Conservation (phyloP, 2,329 filamentous ascomycete genomes). For the Pseudogymnoascus sp. region DNA sequence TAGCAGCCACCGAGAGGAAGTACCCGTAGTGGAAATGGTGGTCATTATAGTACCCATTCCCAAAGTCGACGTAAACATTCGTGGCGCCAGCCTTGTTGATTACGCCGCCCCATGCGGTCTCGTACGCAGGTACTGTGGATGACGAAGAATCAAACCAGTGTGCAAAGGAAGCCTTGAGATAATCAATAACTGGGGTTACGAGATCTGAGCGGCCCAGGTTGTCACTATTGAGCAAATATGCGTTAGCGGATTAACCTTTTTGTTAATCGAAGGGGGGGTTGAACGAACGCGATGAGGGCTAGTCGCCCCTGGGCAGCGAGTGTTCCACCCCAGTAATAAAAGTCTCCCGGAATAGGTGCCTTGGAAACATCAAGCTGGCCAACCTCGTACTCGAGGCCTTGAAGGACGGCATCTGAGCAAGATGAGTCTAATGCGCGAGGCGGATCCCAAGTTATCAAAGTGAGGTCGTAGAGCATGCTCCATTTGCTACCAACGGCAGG, state of each 20-base stretch:
- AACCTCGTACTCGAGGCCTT: conserved; percentile 22
- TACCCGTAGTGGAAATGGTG: conserved; percentile 29
- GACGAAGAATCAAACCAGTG: conserved; percentile 21
- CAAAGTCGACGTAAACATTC: conserved; percentile 22
- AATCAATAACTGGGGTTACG: conserved; percentile 16
- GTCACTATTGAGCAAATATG: conserved; percentile 13
- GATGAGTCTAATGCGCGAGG: conserved; percentile 20
- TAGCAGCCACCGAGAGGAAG: conserved; percentile 22
- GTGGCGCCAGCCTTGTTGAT: conserved; percentile 19
- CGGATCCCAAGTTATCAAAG: conserved; percentile 20
- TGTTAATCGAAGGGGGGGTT: not conserved
- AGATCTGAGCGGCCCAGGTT: conserved; percentile 19
- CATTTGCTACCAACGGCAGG: conserved; percentile 20
- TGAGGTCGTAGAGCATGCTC: conserved; percentile 19
- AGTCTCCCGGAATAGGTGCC: conserved; percentile 20
- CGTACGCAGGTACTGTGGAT: conserved; percentile 18
- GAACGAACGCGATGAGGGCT: conserved; percentile 22
- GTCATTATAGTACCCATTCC: conserved; percentile 27
- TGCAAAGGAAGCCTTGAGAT: conserved; percentile 21
- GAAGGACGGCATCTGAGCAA: conserved; percentile 16
- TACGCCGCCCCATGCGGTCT: conserved; percentile 23
- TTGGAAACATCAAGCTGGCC: conserved; percentile 15
- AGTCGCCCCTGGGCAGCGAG: conserved; percentile 20
- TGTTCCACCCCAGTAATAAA: conserved; percentile 23
- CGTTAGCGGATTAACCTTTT: not conserved